Percentiles rank a stretch among this genome's conserved stretches.
Evolutionary conservation across 2,329 filamentous ascomycete species (phyloP).

Genomic region (Ceratocystis ficicola): DNA sequence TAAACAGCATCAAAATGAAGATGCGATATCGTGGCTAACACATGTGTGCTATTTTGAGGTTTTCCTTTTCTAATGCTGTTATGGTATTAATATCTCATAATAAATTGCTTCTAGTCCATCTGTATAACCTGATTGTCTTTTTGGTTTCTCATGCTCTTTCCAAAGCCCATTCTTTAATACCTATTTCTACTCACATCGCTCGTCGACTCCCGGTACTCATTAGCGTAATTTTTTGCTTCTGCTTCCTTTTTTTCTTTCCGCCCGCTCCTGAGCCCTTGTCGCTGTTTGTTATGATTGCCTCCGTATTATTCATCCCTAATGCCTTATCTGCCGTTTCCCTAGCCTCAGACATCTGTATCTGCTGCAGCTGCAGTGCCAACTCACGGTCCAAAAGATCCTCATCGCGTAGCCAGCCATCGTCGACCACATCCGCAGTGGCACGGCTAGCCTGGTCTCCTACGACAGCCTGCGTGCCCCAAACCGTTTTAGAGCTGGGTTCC

Average conservation of each 20-base stretch:
- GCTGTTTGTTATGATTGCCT: too few relatives aligned
- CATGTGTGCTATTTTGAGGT: not conserved
- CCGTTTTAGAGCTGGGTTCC: constrained; percentile 54
- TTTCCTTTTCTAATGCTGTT: not conserved
- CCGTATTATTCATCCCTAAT: not conserved
- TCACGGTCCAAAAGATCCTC: constrained; percentile 56
- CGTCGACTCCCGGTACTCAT: constrained; percentile 54
- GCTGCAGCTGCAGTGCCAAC: constrained; percentile 46
- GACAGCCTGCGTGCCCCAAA: constrained; percentile 80
- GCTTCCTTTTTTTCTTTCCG: constrained; percentile 48
- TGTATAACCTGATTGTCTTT: not conserved
- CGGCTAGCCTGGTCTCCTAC: constrained; percentile 42
- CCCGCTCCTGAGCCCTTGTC: constrained; percentile 29
- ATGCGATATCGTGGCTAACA: not conserved
- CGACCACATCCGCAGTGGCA: constrained; percentile 28
- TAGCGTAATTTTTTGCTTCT: constrained; percentile 59
- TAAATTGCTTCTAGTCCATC: not conserved
- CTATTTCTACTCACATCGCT: constrained; percentile 29
- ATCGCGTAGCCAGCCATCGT: constrained; percentile 79
- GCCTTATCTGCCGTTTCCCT: constrained; percentile 22
- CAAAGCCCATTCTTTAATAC: too few relatives aligned
- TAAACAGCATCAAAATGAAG: not conserved
- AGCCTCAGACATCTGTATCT: constrained; percentile 34
- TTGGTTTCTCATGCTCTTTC: not conserved
- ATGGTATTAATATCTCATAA: not conserved